Evolutionary conservation across 805 yeast species (phyloP).

Genomic region (Kuraishia hungarica): DNA sequence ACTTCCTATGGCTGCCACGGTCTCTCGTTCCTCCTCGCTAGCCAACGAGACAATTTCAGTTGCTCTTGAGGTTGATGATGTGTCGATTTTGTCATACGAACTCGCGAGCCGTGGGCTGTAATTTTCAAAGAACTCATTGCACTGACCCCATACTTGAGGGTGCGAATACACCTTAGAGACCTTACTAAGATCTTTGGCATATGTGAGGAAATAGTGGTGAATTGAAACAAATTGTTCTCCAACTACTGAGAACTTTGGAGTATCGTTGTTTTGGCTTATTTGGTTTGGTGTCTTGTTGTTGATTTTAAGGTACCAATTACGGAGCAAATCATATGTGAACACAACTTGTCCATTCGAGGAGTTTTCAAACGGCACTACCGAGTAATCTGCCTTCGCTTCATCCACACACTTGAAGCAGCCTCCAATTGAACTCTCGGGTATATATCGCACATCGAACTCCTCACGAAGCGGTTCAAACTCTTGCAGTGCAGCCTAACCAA

Average conservation of each 20-base stretch:
- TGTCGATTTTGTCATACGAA: constrained; percentile 47
- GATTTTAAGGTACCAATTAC: constrained; percentile 47
- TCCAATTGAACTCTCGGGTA: constrained; percentile 34
- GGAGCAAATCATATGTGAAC: constrained; percentile 70
- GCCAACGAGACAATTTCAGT: constrained; percentile 50
- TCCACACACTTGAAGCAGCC: constrained; percentile 56
- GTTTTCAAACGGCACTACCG: constrained; percentile 87
- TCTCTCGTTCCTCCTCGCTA: constrained; percentile 20
- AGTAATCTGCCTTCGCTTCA: constrained; percentile 43
- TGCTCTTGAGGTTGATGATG: constrained; percentile 78
- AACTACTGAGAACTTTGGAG: constrained; percentile 36
- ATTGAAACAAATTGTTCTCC: constrained; percentile 81
- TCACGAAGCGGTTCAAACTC: constrained; percentile 21
- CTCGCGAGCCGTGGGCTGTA: constrained; percentile 22
- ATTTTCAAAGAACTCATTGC: constrained; percentile 41
- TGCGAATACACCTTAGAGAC: constrained; percentile 71
- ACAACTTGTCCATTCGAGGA: constrained; percentile 94
- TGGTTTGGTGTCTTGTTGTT: constrained; percentile 5
- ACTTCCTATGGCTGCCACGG: constrained; percentile 68
- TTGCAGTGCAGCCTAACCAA: constrained; percentile 45
- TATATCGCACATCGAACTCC: constrained; percentile 14
- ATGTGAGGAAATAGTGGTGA: constrained; percentile 63
- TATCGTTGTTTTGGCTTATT: constrained; percentile 2
- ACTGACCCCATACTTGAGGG: constrained; percentile 98
- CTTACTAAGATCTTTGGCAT: constrained; percentile 30